Percentiles rank a stretch among this genome's conserved stretches.
Evolutionary conservation across 2,329 filamentous ascomycete species (phyloP).

Genomic region (Xylaria sp.): DNA sequence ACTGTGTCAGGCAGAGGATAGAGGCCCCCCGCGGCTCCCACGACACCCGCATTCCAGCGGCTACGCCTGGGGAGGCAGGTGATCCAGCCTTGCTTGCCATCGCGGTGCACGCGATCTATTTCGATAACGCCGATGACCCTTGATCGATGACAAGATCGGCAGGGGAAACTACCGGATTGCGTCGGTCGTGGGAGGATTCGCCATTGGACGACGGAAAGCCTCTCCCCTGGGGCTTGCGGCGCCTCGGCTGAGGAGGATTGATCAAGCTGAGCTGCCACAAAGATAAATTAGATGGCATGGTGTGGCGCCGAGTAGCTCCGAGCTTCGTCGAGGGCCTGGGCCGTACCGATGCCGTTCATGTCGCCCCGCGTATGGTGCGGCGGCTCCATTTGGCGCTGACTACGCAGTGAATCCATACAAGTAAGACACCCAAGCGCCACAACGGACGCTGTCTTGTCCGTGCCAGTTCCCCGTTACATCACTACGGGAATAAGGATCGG

Average conservation of each 20-base stretch:
- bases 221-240: constrained; percentile 13
- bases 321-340: constrained; percentile 6
- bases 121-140: constrained; percentile 8
- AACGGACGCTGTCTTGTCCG: constrained; percentile 14
- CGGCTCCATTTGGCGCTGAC: constrained; percentile 15
- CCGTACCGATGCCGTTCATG: constrained; percentile 4
- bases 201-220: constrained; percentile 7
- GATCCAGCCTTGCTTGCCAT: constrained; percentile 16
- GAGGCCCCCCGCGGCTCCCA: not conserved
- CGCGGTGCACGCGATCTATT: constrained; percentile 13
- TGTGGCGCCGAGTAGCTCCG: constrained; percentile 9
- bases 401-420: too few species aligned
- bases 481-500: constrained; percentile 22
- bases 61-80: constrained; percentile 29
- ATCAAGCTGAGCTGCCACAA: constrained; percentile 15
- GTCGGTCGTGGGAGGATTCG: constrained; percentile 23
- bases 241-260: constrained; percentile 14
- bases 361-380: constrained; percentile 23
- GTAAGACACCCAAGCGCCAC: constrained; percentile 14
- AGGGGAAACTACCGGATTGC: constrained; percentile 11
- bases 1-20: constrained; percentile 11
- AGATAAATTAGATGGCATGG: constrained; percentile 2
- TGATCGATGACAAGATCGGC: constrained; percentile 14
- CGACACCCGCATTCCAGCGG: constrained; percentile 6
- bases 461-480: constrained; percentile 13